These are phyloP conservation scores for Phaffomyces antillensis DNA, from an alignment of 805 yeast species.

Conservation along the genomic window DNA sequence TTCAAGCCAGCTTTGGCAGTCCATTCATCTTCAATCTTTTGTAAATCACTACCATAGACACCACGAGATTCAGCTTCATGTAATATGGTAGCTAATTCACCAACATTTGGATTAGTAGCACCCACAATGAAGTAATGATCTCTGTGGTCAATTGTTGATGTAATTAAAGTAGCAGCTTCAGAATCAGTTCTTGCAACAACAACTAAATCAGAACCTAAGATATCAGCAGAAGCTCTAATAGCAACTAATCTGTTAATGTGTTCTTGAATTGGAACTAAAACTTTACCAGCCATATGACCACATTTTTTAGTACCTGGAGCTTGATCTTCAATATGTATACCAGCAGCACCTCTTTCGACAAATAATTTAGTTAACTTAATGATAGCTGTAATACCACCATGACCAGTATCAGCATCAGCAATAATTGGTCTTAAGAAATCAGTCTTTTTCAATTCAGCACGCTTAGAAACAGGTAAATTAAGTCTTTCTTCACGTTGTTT, in stretches of 20 bases:
- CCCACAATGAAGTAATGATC: slow-evolving; percentile 93
- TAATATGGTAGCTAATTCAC: slow-evolving; percentile 71
- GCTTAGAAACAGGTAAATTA: slow-evolving; percentile 50
- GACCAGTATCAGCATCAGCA: slow-evolving; percentile 99
- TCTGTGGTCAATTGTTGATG: slow-evolving; percentile 89
- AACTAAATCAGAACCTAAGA: slow-evolving; percentile 78
- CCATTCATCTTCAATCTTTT: slow-evolving; percentile 78
- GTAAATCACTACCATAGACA: slow-evolving; percentile 61
- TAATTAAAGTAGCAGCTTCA: slow-evolving; percentile 92
- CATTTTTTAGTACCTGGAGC: slow-evolving; percentile 98
- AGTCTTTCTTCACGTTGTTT: slow-evolving; percentile 74
- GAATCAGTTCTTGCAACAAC: slow-evolving; percentile 95
- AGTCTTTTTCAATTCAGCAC: slow-evolving; percentile 62
- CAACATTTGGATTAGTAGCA: slow-evolving; percentile 76
- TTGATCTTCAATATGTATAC: slow-evolving; percentile 97
- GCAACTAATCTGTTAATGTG: slow-evolving; percentile 93
- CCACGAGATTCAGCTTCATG: slow-evolving; percentile 76
- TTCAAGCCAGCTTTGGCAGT: slow-evolving; percentile 72
- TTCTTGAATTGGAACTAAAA: slow-evolving; percentile 94
- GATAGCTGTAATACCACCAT: slow-evolving; percentile 96
- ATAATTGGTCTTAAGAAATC: slow-evolving; percentile 92
- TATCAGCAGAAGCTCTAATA: slow-evolving; percentile 91
- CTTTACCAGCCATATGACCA: slow-evolving; percentile 99
- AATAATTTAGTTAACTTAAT: slow-evolving; percentile 93
- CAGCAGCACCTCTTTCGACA: slow-evolving; percentile 97